Evolutionary conservation across 345 rosid genomes (phyloP), one percentile per base, ranked within the genome.

Genomic region (Carallia brachiata): DNA sequence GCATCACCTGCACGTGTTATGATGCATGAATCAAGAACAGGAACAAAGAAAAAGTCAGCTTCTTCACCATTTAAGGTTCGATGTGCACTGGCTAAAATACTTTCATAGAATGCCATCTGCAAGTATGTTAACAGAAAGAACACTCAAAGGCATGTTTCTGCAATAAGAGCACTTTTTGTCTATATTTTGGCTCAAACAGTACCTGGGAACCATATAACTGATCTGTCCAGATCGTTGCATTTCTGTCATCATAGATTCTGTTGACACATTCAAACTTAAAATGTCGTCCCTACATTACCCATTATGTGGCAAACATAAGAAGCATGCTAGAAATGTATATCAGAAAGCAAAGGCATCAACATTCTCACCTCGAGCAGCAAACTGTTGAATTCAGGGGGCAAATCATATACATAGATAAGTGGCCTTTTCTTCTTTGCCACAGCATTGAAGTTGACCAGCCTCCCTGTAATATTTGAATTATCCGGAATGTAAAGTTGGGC

Each of bases 41-140:
- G 98, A 73, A 92, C 98, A 76, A 90, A 94, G 90, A 91, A 94
- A 80, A 79, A 94, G 61, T 94, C 99, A 36, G 99, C 99, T 75
- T 94, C 99, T 52, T 88, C 96, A 6, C 96, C 97, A 77, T 91
- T 94, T 77, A 94, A 79, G 37, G 97, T 94, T 67, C 97, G 88
- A 77, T 87, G 79, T 30, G 84, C 79, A 48, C 95, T 88, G 32
- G 99, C 96, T 78, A 94, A 81, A 66, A 92, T 75, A 71, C 90
- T 94, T 83, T 94, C 99, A 77, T 94, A 94, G 62, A 94, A 66
- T 69, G 99, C 97, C 88, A 92, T 88, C 99, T 94, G 84, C 72
- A 73, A 71, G 57, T 36, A 30, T 71, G 56, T 34, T 8, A 56
- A 70, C 52, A 53, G 57, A 47, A 47, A 69, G 37, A 61, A 44